Base-by-base conservation (phyloP, 768 basidiomycete genomes). In the Roridomyces roridus region DNA sequence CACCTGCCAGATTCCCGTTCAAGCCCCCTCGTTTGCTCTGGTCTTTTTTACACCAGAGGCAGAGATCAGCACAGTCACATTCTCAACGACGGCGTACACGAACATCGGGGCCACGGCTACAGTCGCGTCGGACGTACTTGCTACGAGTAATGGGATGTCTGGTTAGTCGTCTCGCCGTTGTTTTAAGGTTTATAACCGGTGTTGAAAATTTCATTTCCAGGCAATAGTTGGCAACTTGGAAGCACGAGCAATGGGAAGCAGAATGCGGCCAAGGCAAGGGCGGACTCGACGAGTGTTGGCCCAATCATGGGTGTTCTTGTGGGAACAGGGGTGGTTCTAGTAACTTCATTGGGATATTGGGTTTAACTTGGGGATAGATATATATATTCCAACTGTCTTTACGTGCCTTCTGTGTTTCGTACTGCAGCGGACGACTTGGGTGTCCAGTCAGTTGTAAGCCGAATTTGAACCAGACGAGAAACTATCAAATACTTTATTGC, bases 21-120 rank as follows among this genome's bases (percentile, higher is more conserved):
- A 67, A 31, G 70, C 70, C 2, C 70, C 70, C 5, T 66, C 50
- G n/a, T 57, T 65, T 17, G 70, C 70, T 25, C 65, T 72, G 12
- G 64, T 72, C 24, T 72, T 70, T 61, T 51, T 72, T 36, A 59
- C 60, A 12, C 10, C 21, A 8, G 42, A 24, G 21, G 47, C 20
- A 23, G 24, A 41, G 24, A 58, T 55, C 34, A 39, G 29, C 20
- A 57, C 56, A 11, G 60, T 39, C 18, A 58, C 55, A 39, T 57
- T 54, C 51, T 39, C 56, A 36, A 57, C 60, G n/a, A 37, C 52
- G 36, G n/a, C 29, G 8, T 52, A 41, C 37, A 62, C 56, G 0
- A 54, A 50, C 21, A 43, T 43, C 0, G 39, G 15, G 23, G 40
- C 45, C 21, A 62, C 60, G 23, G 60, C 41, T 36, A 54, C 51